Evolutionary conservation across 2,329 filamentous ascomycete species (phyloP).

Genomic region (Paramyrothecium sp.): DNA sequence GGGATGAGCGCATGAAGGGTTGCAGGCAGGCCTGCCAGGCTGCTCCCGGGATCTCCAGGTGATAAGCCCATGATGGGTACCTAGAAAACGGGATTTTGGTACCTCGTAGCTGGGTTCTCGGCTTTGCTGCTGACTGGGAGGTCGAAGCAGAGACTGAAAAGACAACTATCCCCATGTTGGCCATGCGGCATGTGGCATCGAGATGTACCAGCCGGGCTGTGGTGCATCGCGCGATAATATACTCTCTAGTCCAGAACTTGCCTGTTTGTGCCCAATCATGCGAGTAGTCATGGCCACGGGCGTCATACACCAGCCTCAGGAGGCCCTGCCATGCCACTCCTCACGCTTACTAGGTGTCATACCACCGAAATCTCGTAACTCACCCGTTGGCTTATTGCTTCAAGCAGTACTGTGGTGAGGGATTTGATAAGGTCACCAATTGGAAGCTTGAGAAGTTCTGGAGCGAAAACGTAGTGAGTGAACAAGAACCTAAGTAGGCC

Average conservation of each 20-base stretch:
- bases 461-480: background rate
- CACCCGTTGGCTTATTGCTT: constrained; percentile 10
- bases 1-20: too few relatives aligned
- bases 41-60: too few relatives aligned
- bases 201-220: background rate
- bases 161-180: background rate
- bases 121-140: too few relatives aligned
- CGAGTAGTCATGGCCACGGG: background rate
- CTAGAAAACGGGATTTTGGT: too few relatives aligned
- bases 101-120: too few relatives aligned
- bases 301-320: background rate
- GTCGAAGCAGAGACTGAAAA: background rate
- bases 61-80: too few relatives aligned
- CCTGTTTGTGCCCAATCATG: background rate
- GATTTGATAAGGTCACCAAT: background rate
- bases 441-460: constrained; percentile 11
- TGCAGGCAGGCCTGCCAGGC: too few relatives aligned
- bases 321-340: background rate
- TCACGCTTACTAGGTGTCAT: background rate
- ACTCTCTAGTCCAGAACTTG: background rate
- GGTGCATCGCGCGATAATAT: background rate
- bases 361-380: background rate
- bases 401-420: constrained; percentile 4
- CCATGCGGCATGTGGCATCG: background rate
- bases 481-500: background rate